Base-by-base conservation (phyloP, 805 yeast species). In the Kodamaea laetipori region DNA sequence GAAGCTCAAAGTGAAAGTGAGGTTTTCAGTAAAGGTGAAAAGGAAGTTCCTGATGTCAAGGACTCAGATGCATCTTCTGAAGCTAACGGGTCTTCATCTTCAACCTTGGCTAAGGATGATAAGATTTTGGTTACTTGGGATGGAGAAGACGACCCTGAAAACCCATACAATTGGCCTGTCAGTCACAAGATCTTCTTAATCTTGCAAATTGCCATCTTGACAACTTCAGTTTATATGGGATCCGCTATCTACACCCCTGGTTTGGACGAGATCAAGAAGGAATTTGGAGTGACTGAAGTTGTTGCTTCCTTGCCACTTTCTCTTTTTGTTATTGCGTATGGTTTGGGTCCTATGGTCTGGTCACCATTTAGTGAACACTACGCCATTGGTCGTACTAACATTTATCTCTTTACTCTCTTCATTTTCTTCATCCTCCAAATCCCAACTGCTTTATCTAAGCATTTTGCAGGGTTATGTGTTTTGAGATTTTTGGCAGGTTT, bases 321-420 rank as follows among this genome's bases (percentile, higher is more conserved):
- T 0, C 48, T 79, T 28, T 82, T 75, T 49, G 81, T 81, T 6
- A 51, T 80, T 21, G 86, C 85, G 7, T 80, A 81, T 53, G 86
- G 82, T 41, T 39, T 79, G 13, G 84, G 84, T 1, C 84, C 84
- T 2, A 64, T 81, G 66, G 48, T 79, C 2, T 75, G 79, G 41
- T 74, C 83, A 0, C 86, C 86, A 3, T 50, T 81, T 47, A 74
- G 82, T 10, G 86, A 81, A 55, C 68, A 76, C 37, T 75, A 80
- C 2, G 55, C 59, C 3, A 57, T 77, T 37, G 86, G 86, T 10
- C 69, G 85, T 48, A 76, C 76, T 43, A 63, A 70, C 23, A 69
- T 78, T 31, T 81, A 79, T 48, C 63, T 73, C 25, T 38, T 61
- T 15, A 67, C 84, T 2, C 58, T 78, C 27, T 61, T 77, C 43